Evolutionary conservation across 208 protist species (phyloP).

Genomic region (Leishmania mexicana): DNA sequence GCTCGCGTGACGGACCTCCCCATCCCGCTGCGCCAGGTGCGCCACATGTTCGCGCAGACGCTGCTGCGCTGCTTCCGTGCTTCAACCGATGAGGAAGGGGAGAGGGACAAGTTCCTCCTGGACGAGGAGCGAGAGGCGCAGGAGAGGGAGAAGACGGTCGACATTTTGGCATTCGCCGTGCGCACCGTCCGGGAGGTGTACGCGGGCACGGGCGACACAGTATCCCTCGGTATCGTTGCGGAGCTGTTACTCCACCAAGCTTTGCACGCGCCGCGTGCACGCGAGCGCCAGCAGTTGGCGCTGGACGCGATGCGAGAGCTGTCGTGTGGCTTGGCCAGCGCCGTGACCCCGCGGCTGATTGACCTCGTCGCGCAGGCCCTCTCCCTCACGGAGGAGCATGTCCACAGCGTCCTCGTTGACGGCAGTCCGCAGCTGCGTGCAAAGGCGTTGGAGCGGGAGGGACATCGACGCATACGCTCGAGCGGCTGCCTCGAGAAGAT

Average conservation of each 20-base stretch:
- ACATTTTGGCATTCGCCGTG: slow-evolving; percentile 23
- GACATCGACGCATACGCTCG: background rate
- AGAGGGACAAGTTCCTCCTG: slow-evolving; percentile 30
- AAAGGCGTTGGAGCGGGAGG: slow-evolving; percentile 28
- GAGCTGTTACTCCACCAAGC: slow-evolving; percentile 60
- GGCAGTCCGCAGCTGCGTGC: slow-evolving; percentile 52
- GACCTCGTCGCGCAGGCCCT: slow-evolving; percentile 36
- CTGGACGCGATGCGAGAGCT: slow-evolving; percentile 60
- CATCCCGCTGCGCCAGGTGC: slow-evolving; percentile 63
- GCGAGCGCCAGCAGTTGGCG: slow-evolving; percentile 36
- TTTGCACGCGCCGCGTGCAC: background rate
- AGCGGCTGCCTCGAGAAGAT: slow-evolving; percentile 7
- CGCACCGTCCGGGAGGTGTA: slow-evolving; percentile 28
- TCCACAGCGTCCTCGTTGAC: slow-evolving; percentile 49
- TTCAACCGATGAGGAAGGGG: background rate
- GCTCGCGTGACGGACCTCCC: slow-evolving; percentile 55
- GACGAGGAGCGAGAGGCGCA: slow-evolving; percentile 55
- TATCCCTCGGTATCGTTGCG: slow-evolving; percentile 25
- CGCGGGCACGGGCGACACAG: slow-evolving; percentile 21
- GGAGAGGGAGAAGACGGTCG: slow-evolving; percentile 12
- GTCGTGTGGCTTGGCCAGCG: slow-evolving; percentile 30
- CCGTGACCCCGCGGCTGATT: slow-evolving; percentile 36
- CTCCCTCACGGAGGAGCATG: slow-evolving; percentile 55
- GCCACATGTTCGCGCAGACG: slow-evolving; percentile 39
- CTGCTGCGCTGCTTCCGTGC: slow-evolving; percentile 41